Evolutionary conservation across 2,329 filamentous ascomycete genomes (phyloP).

Genomic region (Teratosphaeria nubilosa): DNA sequence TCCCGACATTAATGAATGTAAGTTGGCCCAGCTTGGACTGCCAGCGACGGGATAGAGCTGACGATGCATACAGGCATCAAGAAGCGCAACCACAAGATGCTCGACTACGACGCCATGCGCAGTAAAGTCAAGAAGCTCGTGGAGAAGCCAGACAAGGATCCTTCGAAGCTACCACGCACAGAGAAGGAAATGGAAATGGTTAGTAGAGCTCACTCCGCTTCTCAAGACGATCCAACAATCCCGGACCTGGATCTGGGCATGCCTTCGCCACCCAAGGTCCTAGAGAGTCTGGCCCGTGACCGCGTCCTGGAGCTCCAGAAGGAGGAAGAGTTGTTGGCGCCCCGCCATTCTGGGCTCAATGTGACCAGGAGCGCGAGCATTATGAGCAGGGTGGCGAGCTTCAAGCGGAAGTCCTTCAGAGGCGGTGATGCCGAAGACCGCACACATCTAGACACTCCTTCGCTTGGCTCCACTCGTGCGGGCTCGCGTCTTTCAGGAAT

Average conservation of each 20-base stretch:
- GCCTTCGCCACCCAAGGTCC: constrained; percentile 17
- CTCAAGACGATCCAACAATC: neutral
- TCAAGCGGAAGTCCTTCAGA: neutral
- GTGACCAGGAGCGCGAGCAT: constrained; percentile 1
- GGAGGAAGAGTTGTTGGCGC: constrained; percentile 2
- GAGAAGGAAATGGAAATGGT: constrained; percentile 90
- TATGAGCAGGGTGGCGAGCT: constrained; percentile 2
- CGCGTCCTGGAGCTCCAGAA: constrained; percentile 2
- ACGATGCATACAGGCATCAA: constrained; percentile 58
- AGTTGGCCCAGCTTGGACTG: constrained; percentile 16
- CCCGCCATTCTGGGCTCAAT: neutral
- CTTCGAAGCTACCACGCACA: constrained; percentile 85
- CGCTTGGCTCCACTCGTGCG: neutral
- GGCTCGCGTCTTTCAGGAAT: neutral
- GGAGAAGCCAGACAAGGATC: constrained; percentile 98
- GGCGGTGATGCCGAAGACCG: neutral
- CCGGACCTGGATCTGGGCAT: constrained; percentile 10
- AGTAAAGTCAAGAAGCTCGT: constrained; percentile 94
- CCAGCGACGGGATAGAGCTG: constrained; percentile 1
- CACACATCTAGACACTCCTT: neutral
- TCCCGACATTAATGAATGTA: constrained; percentile 95
- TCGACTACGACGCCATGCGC: constrained; percentile 93
- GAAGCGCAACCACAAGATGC: constrained; percentile 95
- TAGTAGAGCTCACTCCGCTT: constrained; percentile 7
- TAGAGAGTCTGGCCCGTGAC: constrained; percentile 13